Evolutionary conservation across 805 yeast species (phyloP).

Genomic region (Ogataea corticis): DNA sequence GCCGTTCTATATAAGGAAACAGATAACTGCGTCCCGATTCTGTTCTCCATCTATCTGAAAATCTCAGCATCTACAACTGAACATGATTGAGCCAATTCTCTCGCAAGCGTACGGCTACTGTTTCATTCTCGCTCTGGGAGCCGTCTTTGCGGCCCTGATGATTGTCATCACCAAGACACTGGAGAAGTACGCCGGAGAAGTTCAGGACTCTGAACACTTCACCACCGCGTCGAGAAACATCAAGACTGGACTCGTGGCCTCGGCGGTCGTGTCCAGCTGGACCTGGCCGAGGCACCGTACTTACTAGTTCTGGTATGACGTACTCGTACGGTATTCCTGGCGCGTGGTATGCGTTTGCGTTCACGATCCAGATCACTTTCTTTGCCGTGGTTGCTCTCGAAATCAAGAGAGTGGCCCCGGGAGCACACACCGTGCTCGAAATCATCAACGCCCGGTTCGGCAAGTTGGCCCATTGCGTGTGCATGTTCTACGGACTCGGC

Average conservation of each 20-base stretch:
- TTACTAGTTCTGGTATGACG: constrained; percentile 27
- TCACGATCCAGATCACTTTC: constrained; percentile 39
- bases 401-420: constrained; percentile 43
- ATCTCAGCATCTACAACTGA: too few species aligned
- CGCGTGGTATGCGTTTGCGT: constrained; percentile 32
- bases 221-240: constrained; percentile 46
- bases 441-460: constrained; percentile 40
- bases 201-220: constrained; percentile 45
- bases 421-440: constrained; percentile 43
- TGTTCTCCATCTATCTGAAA: too few species aligned
- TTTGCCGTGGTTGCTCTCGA: constrained; percentile 41
- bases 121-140: constrained; percentile 42
- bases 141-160: constrained; percentile 47
- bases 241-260: constrained; percentile 43
- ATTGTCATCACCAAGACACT: constrained; percentile 38
- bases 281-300: constrained; percentile 33
- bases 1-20: too few species aligned
- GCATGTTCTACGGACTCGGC: constrained; percentile 37
- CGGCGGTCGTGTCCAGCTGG: constrained; percentile 46
- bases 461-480: constrained; percentile 36
- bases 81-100: constrained; percentile 26
- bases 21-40: too few species aligned
- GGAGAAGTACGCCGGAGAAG: constrained; percentile 38
- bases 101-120: constrained; percentile 42
- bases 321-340: constrained; percentile 25